Evolutionary conservation across 257 asterid genomes (phyloP), one percentile per base, ranked within the genome.

Genomic region (Plantago ovata): DNA sequence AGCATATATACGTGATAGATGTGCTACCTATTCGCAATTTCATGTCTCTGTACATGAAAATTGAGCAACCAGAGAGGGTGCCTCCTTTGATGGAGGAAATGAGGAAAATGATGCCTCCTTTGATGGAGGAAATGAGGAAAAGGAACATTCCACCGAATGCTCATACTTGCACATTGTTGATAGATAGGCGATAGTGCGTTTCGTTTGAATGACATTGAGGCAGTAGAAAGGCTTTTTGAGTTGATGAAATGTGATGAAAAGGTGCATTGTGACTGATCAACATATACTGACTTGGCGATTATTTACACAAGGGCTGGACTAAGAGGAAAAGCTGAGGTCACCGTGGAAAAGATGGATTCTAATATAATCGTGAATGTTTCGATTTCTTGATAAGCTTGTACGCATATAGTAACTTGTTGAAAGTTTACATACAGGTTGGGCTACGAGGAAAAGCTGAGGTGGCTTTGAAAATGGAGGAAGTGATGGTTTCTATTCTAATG

Each of bases 341-440:
- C 96, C 22, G 98, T 87, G 78, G 74, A 74, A 65, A 61, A 58
- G 60, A 84, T 81, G 94, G 71, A 64, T 12, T 61, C 79, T 19
- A 64, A 60, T 5, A n/a, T n/a, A 67, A 81, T 40, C 88, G 85
- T 2, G 75, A 71, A 57, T 91, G 91, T 1, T 84, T 64, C 72
- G 87, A 77, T 69, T 84, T 61, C 78, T 38, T 90, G 71, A 72
- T 87, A 38, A 84, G 77, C 70, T 77, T 90, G 77, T n/a, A n/a
- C n/a, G n/a, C n/a, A n/a, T n/a, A 82, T 60, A 87, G 91, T 73
- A 79, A 79, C 75, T 69, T 90, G 77, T 94, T 95, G 13, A 55
- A 53, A 57, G 67, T 78, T 45, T 90, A 84, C 64, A 70, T 64
- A 15, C 77, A 55, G 60, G 75, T 69, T 33, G 95, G 95, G 50